Conservation (phyloP, 352 stramenopile species). For the Phytophthora brassicae region DNA sequence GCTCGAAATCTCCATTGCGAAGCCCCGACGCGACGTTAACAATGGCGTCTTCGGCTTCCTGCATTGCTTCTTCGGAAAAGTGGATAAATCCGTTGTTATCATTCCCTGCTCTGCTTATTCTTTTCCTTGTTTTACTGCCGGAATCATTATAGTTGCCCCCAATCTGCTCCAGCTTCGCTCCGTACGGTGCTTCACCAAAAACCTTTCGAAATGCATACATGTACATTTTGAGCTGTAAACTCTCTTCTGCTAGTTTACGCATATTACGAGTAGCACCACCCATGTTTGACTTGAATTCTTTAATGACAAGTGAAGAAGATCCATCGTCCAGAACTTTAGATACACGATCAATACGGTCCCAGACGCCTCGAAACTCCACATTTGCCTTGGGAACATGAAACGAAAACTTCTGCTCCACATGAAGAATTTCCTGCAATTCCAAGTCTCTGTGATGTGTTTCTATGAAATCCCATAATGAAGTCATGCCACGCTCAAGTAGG, state of each 20-base stretch:
- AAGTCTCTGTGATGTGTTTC: conserved; percentile 29
- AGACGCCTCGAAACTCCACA: conserved; percentile 66
- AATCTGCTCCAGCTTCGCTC: conserved; percentile 65
- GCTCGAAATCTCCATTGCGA: conserved; percentile 50
- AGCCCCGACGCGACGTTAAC: conserved; percentile 39
- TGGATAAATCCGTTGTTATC: conserved; percentile 42
- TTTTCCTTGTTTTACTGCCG: conserved; percentile 10
- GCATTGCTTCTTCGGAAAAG: conserved; percentile 32
- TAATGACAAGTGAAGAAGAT: conserved; percentile 44
- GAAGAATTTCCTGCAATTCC: conserved; percentile 36
- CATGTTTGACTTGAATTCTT: conserved; percentile 88
- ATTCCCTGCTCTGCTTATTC: conserved; percentile 11
- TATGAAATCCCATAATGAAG: conserved; percentile 51
- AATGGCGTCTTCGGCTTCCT: conserved; percentile 44
- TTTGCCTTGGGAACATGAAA: conserved; percentile 47
- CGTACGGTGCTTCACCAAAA: conserved; percentile 50
- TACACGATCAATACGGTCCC: conserved; percentile 70
- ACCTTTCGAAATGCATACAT: conserved; percentile 73
- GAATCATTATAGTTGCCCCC: conserved; percentile 27
- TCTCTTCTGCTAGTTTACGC: conserved; percentile 54
- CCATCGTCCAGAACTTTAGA: neutral
- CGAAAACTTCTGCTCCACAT: conserved; percentile 70
- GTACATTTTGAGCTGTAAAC: conserved; percentile 83
- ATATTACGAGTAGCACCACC: conserved; percentile 51
- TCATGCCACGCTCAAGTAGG: conserved; percentile 39